Conservation (phyloP, 176 grass and related monocot species). For the sorghum (Sorghum bicolor) region Sorghum_bicolor_NCBIv3 NC_012870.2:67754001-67754500, state of each 20-base stretch:
- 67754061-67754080: not conserved
- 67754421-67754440: too few relatives aligned
- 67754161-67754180: not conserved
- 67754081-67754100: conserved; percentile 22
- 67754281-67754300: conserved; percentile 8
- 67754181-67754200: not conserved
- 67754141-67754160: conserved; percentile 13
- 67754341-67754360: too few relatives aligned
- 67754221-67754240: conserved; percentile 36
- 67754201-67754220: not conserved
- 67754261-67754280: conserved; percentile 12
- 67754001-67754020: conserved; percentile 84
- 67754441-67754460: too few relatives aligned
- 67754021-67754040: conserved; percentile 81
- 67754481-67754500: too few relatives aligned
- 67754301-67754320: not conserved
- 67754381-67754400: too few relatives aligned
- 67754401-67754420: too few relatives aligned
- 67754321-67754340: not conserved
- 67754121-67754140: not conserved
- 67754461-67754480: too few relatives aligned
- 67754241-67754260: not conserved
- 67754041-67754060: conserved; percentile 66
- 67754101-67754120: conserved; percentile 10
- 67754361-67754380: too few relatives aligned